phyloP scores from a whole-genome alignment of 1,284 basidiomycete species.

The Ustilago cynodontis region DNA sequence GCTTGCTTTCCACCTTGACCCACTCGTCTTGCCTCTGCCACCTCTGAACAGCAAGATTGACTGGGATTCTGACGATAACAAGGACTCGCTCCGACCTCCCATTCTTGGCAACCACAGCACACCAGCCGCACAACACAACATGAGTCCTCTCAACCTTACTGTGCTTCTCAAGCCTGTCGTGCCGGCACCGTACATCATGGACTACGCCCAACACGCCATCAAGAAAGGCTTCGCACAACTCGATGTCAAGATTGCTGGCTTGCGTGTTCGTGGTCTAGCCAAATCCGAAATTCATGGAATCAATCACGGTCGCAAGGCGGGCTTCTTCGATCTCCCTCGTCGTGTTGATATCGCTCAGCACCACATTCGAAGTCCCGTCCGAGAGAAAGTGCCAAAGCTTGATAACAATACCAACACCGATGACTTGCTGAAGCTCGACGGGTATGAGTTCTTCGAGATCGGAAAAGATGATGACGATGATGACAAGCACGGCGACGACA shows the following conservation, averaged over 20 bases:
- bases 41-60: constrained; percentile 37
- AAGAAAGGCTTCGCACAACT: constrained; percentile 51
- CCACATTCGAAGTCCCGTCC: constrained; percentile 50
- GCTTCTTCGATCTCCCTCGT: constrained; percentile 54
- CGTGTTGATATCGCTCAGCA: constrained; percentile 52
- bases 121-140: constrained; percentile 49
- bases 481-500: constrained; percentile 10
- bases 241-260: constrained; percentile 57
- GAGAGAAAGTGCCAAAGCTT: constrained; percentile 52
- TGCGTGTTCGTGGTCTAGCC: constrained; percentile 58
- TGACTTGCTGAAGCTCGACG: constrained; percentile 56
- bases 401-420: constrained; percentile 46
- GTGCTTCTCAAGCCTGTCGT: constrained; percentile 61
- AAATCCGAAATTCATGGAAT: constrained; percentile 50
- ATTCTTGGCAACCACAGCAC: constrained; percentile 55
- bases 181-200: constrained; percentile 55
- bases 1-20: constrained; percentile 62
- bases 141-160: constrained; percentile 60
- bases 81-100: constrained; percentile 34
- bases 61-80: constrained; percentile 17
- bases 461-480: constrained; percentile 35
- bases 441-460: constrained; percentile 65
- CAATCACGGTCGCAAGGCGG: constrained; percentile 38
- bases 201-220: constrained; percentile 53
- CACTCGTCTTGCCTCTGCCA: constrained; percentile 61